phyloP scores from a whole-genome alignment of 345 rosid species.

The Eucalyptus fibrosa region DNA sequence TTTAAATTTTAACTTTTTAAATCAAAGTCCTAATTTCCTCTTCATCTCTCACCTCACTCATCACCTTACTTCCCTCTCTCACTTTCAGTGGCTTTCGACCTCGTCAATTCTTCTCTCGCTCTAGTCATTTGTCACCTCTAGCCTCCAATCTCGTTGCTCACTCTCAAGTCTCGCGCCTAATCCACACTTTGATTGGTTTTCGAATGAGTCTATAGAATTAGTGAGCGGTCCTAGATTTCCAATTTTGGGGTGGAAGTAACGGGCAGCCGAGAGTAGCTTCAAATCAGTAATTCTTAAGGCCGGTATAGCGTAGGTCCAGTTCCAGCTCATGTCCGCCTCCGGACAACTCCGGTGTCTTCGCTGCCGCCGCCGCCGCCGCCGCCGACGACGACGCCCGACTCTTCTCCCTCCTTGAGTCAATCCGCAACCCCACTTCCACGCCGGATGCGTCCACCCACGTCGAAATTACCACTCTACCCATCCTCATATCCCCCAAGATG shows the following conservation, averaged over 20 bases:
- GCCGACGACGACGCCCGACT: neutral
- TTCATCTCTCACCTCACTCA: too few species aligned
- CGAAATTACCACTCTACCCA: neutral
- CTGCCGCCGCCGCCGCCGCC: neutral
- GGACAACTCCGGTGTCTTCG: neutral
- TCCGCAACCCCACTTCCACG: neutral
- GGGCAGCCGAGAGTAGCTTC: neutral
- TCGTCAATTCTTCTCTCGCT: too few species aligned
- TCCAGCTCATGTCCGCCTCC: neutral
- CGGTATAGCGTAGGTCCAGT: neutral
- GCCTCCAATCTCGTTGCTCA: fast-evolving
- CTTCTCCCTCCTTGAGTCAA: neutral
- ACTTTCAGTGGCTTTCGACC: too few species aligned
- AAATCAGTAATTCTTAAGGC: neutral
- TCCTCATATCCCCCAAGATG: neutral
- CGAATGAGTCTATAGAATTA: too few species aligned
- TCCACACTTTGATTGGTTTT: too few species aligned
- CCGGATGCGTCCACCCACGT: neutral
- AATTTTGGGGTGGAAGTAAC: too few species aligned
- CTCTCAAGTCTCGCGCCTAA: too few species aligned
- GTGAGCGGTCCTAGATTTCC: fast-evolving
- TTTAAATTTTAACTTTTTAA: too few species aligned
- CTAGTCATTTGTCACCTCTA: too few species aligned
- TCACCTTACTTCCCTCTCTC: too few species aligned
- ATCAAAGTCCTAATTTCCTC: too few species aligned